Conservation (phyloP, 352 stramenopile species). For the Phytophthora macrochlamydospora region DNA sequence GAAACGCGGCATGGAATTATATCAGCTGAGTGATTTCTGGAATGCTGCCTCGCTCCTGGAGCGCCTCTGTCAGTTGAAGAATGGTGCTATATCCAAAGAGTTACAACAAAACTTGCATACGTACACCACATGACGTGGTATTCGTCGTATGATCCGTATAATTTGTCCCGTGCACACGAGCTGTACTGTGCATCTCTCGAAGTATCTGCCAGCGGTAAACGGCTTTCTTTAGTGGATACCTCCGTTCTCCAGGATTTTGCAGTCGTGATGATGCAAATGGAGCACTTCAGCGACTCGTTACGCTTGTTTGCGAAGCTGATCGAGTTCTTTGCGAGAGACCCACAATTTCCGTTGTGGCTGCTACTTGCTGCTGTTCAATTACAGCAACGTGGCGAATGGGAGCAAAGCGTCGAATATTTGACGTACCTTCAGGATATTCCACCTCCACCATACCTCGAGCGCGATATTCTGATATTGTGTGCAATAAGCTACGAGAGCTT, state of each 20-base stretch:
- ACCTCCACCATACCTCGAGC: slow-evolving; percentile 56
- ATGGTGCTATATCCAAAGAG: slow-evolving; percentile 10
- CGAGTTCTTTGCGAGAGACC: slow-evolving; percentile 52
- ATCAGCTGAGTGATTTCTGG: slow-evolving; percentile 57
- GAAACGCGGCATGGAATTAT: slow-evolving; percentile 47
- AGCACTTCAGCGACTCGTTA: slow-evolving; percentile 54
- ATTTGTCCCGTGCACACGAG: slow-evolving; percentile 53
- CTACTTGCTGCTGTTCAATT: slow-evolving; percentile 66
- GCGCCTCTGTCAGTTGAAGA: slow-evolving; percentile 23
- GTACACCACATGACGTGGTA: slow-evolving; percentile 78
- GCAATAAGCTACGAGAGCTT: slow-evolving; percentile 58
- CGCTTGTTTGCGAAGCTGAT: slow-evolving; percentile 64
- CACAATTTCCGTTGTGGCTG: slow-evolving; percentile 57
- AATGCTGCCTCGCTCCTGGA: slow-evolving; percentile 60
- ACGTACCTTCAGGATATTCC: slow-evolving; percentile 61
- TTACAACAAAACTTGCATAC: slow-evolving; percentile 48
- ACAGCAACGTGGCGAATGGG: slow-evolving; percentile 56
- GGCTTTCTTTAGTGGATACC: slow-evolving; percentile 29
- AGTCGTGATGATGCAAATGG: slow-evolving; percentile 68
- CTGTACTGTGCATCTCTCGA: slow-evolving; percentile 46
- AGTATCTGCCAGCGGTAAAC: background rate
- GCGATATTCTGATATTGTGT: slow-evolving; percentile 61
- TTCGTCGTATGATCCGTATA: slow-evolving; percentile 52
- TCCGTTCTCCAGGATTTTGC: slow-evolving; percentile 64
- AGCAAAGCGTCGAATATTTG: slow-evolving; percentile 65